Conservation (phyloP, 805 yeast genomes). For the Myxozyma kluyveri region DNA sequence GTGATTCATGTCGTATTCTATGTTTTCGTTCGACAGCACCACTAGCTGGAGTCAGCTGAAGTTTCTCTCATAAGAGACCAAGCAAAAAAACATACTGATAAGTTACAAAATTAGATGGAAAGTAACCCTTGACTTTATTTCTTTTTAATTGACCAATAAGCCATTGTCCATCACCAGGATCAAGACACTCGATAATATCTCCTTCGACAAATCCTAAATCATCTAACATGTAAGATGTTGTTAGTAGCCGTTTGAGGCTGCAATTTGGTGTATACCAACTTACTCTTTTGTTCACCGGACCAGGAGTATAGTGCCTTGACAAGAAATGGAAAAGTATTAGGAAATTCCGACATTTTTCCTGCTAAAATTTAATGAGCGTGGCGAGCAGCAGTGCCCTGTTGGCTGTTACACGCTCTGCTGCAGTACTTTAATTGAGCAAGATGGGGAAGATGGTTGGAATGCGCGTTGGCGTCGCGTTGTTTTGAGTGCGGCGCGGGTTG, state of each 20-base stretch:
- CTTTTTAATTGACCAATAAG: slow-evolving; percentile 81
- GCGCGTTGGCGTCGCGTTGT: not conserved
- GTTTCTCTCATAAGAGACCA: not conserved
- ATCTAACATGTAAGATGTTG: slow-evolving; percentile 16
- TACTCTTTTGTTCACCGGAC: slow-evolving; percentile 84
- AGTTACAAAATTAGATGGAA: slow-evolving; percentile 84
- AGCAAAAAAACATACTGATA: slow-evolving; percentile 38
- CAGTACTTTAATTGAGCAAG: no score
- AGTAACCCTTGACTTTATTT: slow-evolving; percentile 77
- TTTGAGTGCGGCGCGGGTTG: not conserved
- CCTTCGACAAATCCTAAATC: slow-evolving; percentile 94
- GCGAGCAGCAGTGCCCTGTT: no score
- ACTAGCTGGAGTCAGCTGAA: no score
- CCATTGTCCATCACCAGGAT: slow-evolving; percentile 84
- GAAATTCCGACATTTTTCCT: slow-evolving; percentile 6
- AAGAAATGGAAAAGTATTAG: slow-evolving; percentile 53
- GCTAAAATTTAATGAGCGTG: no score
- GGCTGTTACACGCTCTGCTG: no score
- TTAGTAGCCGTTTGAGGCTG: not conserved
- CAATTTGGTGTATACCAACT: slow-evolving; percentile 13
- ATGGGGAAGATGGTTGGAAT: no score
- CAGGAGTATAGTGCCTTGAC: slow-evolving; percentile 85
- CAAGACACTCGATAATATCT: slow-evolving; percentile 80
- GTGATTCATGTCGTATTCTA: no score
- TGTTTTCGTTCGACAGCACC: no score